Base-by-base conservation (phyloP, 805 yeast species). In the Tetrapisispora nanseiensis region DNA sequence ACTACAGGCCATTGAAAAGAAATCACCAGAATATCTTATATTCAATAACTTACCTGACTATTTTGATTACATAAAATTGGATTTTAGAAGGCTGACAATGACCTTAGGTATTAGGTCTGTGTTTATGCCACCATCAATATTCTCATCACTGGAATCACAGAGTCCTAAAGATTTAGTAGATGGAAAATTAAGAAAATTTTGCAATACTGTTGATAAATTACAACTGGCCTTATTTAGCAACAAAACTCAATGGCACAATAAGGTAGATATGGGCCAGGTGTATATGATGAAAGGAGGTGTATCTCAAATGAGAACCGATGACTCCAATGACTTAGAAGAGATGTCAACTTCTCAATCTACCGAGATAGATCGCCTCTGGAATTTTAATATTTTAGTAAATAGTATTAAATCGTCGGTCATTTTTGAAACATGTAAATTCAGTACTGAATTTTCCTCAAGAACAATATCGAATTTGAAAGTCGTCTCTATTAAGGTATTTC, bases 21-120 rank as follows among this genome's bases (percentile, higher is more conserved):
- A 45, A 2, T 37, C 40, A 10, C 55, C 49, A 8, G 51, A 41
- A 33, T 48, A 32, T 2, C 37, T 48, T 6, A 48, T 43, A 50
- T 69, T 54, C 41, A 28, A 46, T 11, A 51, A 58, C 6, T 41
- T 68, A 18, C 73, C 73, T 3, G 23, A 33, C 1, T 61, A 65
- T 59, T 57, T 70, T 21, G 57, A 57, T 30, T 51, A 47, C 6
- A 13, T 59, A 6, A 54, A 50, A 15, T 13, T 69, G 20, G 48
- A 46, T 37, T 35, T 59, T 6, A 38, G 43, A 12, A 50, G 56
- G 12, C 49, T 65, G 5, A 47, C 46, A 2, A 23, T 66, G 1
- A 42, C 56, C 3, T 35, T 69, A 11, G 74, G 74, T 3, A 62
- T 71, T 8, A 60, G 76, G 30, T 70, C 75, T 1, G 60, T 70